A percentile compares a stretch with the other conserved stretches of the same genome.
Conservation (phyloP, 192 early-diverging fungal species). For the Backusella macrospora region DNA sequence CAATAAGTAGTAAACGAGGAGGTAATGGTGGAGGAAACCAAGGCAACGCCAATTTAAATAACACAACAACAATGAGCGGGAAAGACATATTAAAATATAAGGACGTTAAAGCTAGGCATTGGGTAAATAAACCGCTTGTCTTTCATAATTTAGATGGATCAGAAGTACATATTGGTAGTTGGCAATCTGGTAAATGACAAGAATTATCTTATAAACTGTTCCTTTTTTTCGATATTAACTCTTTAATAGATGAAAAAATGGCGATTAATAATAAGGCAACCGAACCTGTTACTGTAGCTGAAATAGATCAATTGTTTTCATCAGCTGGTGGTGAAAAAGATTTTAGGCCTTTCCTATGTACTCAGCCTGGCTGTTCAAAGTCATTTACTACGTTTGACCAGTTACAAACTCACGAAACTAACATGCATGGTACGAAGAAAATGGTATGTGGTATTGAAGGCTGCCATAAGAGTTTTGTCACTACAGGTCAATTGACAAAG, state of each 20-base stretch:
- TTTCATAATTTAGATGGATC: conserved; percentile 28
- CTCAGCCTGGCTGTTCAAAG: conserved; percentile 41
- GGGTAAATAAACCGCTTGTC: conserved; percentile 18
- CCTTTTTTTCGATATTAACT: neutral
- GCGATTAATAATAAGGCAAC: conserved; percentile 31
- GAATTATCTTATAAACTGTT: neutral
- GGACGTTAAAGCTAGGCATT: conserved; percentile 18
- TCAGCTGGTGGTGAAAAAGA: conserved; percentile 31
- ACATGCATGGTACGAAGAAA: conserved; percentile 47
- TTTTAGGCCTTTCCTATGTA: conserved; percentile 41
- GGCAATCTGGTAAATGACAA: conserved; percentile 26
- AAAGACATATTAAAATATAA: conserved; percentile 29
- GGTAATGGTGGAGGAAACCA: neutral
- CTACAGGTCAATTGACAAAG: conserved; percentile 43
- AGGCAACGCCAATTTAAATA: neutral
- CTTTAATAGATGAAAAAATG: conserved; percentile 27
- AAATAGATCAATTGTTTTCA: conserved; percentile 39
- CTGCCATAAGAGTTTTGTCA: conserved; percentile 43
- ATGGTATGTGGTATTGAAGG: conserved; percentile 43
- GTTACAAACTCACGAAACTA: conserved; percentile 42
- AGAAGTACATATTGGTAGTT: conserved; percentile 12
- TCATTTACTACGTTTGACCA: conserved; percentile 40
- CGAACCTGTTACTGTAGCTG: conserved; percentile 34
- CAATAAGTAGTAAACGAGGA: neutral
- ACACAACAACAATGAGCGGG: neutral